Percentiles rank a stretch among this genome's conserved stretches.
Evolutionary conservation across 108 stramenopile species (phyloP).

Genomic region (Stephanodiscus triporus): DNA sequence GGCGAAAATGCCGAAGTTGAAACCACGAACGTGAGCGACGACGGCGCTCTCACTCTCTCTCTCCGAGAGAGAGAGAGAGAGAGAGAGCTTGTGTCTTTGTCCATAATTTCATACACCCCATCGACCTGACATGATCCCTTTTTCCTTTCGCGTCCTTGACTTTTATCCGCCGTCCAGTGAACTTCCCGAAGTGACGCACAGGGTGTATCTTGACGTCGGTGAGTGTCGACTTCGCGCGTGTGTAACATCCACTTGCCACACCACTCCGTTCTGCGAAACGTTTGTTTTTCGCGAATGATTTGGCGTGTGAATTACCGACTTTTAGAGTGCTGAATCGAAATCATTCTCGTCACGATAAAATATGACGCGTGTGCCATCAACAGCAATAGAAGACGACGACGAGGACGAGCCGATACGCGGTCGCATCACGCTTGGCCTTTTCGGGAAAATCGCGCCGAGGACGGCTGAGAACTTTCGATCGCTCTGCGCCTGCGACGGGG

Average conservation of each 20-base stretch:
- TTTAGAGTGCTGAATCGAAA: too few species aligned
- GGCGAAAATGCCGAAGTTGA: conserved; percentile 75
- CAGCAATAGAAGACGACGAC: conserved; percentile 36
- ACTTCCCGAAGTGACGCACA: conserved; percentile 77
- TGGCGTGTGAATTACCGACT: too few species aligned
- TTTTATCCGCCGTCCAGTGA: conserved; percentile 33
- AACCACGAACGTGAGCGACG: conserved; percentile 63
- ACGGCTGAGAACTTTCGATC: conserved; percentile 92
- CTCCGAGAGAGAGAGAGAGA: conserved; percentile 1
- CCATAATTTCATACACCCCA: too few species aligned
- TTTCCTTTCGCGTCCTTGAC: background rate
- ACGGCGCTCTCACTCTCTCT: too few species aligned
- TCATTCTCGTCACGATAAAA: background rate
- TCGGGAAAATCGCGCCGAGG: conserved; percentile 89
- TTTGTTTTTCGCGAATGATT: too few species aligned
- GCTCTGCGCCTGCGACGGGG: conserved; percentile 79
- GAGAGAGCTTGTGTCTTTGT: too few species aligned
- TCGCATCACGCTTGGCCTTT: conserved; percentile 86
- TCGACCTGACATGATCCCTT: background rate
- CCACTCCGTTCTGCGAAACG: too few species aligned
- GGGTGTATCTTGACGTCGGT: conserved; percentile 75
- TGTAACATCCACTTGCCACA: background rate
- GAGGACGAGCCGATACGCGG: conserved; percentile 40
- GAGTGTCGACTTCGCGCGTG: conserved; percentile 7
- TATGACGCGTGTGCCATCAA: background rate